Evolutionary conservation across 2,329 filamentous ascomycete genomes (phyloP), one percentile per base, ranked within the genome.

Genomic region (Beauveria brongniartii): DNA sequence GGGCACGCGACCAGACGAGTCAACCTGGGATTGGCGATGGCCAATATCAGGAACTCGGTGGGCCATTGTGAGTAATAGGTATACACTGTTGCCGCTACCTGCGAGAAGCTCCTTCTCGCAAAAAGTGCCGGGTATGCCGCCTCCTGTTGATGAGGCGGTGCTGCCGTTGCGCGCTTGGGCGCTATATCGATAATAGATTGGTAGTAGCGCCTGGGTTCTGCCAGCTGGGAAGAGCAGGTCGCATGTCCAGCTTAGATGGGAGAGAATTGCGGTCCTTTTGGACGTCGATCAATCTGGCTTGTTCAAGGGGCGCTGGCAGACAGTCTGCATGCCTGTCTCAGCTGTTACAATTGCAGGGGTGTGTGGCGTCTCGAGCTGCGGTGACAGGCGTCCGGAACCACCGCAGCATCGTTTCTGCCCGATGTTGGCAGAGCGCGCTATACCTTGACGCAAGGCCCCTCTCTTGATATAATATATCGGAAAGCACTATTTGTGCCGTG

Each of bases 261-360:
- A 20, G 26, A 44, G 16, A 40, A 52, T 4, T n/a, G 37, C 24
- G 16, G 56, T 22, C 10, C 44, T 52, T 34, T 41, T 47, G 40
- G 26, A 59, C 40, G 50, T 18, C 16, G n/a, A 47, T 10, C 16
- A n/a, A 53, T 37, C 24, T 20, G 37, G 37, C 3, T 30, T 41
- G 40, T 46, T 24, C 24, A 12, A 22, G 56, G 26, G 37, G 22
- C 34, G 44, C 44, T 5, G 47, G 47, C 24, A 24, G 47, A 52
- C 26, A 24, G 43, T 52, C 16, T 43, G 47, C 56, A 48, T 59
- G 47, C 47, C 46, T 59, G 41, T 54, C 24, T 44, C 50, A 34
- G 50, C 50, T 54, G 57, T 59, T 50, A 54, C 57, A 54, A 50
- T 47, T 54, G 50, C 57, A 59, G 57, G 55, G 34, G 57, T 53